Percentiles rank a stretch among this genome's conserved stretches.
Evolutionary conservation across 371 early-diverging fungal genomes (phyloP).

Genomic region (Mucor saturninus): DNA sequence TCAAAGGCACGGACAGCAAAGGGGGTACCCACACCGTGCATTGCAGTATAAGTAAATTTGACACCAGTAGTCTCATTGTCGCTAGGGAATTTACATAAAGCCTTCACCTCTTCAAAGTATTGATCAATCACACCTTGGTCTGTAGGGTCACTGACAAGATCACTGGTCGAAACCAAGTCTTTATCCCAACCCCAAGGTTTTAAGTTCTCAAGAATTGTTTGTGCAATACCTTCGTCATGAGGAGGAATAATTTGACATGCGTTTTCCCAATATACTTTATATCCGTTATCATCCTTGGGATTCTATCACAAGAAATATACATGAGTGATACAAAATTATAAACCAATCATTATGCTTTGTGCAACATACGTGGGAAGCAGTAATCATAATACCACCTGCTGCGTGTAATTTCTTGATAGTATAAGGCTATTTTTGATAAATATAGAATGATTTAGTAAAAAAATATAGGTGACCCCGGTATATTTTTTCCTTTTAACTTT

Average conservation of each 20-base stretch:
- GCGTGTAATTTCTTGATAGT: constrained; percentile 78
- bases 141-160: constrained; percentile 57
- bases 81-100: constrained; percentile 45
- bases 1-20: constrained; percentile 77
- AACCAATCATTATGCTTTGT: no score
- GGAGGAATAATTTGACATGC: constrained; percentile 94
- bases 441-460: no score
- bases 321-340: background rate
- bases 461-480: background rate
- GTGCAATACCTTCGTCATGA: constrained; percentile 83
- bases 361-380: constrained; percentile 83
- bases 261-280: constrained; percentile 96
- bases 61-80: constrained; percentile 57
- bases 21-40: constrained; percentile 94
- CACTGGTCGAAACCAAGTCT: constrained; percentile 56
- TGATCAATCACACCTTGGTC: constrained; percentile 63
- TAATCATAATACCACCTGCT: constrained; percentile 96
- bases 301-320: constrained; percentile 54
- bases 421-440: constrained; percentile 62
- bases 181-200: constrained; percentile 83
- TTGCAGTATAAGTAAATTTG: constrained; percentile 90
- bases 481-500: constrained; percentile 1
- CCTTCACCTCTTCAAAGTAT: constrained; percentile 72
- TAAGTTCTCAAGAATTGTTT: constrained; percentile 70
- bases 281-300: constrained; percentile 97